These are phyloP conservation scores for Cornus suecica DNA, from an alignment of 148 eudicot species.

Conservation along the genomic window DNA sequence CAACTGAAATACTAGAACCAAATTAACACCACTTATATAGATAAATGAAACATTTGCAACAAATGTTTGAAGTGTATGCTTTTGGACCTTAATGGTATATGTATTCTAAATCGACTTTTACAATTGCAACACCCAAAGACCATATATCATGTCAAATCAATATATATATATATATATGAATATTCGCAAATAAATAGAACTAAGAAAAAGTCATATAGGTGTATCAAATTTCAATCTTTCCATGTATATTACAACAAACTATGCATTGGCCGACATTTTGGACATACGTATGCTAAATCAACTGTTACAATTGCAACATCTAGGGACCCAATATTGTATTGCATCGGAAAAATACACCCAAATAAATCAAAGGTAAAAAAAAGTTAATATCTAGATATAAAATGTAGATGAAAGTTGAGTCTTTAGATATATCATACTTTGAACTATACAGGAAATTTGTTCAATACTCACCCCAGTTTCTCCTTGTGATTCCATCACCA, in stretches of 20 bases:
- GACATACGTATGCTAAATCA: constrained; percentile 9
- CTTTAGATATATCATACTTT: neutral
- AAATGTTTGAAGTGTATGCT: neutral
- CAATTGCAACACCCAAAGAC: neutral
- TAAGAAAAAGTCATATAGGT: no score
- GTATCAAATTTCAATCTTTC: no score
- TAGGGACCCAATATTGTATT: neutral
- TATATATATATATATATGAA: no score
- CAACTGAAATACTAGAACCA: neutral
- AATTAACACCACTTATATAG: neutral
- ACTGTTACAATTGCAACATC: neutral
- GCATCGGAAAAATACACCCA: neutral
- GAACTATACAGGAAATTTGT: neutral
- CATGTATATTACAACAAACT: no score
- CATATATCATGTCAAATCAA: no score
- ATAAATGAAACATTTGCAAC: neutral
- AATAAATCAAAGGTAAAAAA: neutral
- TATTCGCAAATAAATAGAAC: no score
- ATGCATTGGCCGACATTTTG: no score
- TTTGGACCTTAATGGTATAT: no score
- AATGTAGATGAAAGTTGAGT: neutral
- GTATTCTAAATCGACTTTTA: neutral
- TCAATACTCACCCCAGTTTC: constrained; percentile 42
- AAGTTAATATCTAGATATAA: no score
- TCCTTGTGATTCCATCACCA: constrained; percentile 44